Base-by-base conservation (phyloP, 2,329 filamentous ascomycete genomes). In the Apiospora sp. region DNA sequence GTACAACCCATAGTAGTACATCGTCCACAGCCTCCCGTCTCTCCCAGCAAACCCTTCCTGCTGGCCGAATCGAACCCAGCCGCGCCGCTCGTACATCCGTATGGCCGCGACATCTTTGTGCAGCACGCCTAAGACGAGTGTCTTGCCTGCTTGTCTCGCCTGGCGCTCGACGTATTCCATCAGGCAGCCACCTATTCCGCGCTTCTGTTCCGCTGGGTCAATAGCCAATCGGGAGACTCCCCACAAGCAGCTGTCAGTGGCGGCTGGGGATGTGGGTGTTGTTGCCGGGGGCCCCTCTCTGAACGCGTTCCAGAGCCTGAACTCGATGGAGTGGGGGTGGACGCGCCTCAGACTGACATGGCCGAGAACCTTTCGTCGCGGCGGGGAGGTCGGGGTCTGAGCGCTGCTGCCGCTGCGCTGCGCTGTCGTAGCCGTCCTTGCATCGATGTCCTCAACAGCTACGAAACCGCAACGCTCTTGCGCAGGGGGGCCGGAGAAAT, bases 71-170 rank as follows among this genome's bases (percentile, higher is more conserved):
- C 68, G 22, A 12, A n/a, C n/a, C 68, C 68, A 70, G 48, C 68
- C 68, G 30, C 68, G 46, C 30, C 68, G 22, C 68, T 70, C 68
- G 27, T 70, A 70, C 46, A 70, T 51, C 2, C 30, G 34, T 41
- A 70, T 70, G 10, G 68, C 68, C 46, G 34, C 48, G 30, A 41
- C 68, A 37, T 70, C 68, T 41, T 70, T 70, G 37, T 70, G 48
- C 19, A 70, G n/a, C 22, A 70, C 68, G 30, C 68, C 68, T 12
- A 70, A 51, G 30, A 70, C 68, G 30, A 70, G 48, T 27, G 34
- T 48, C 46, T 37, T 49, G 27, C 68, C 19, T 8, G 27, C 68
- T 1, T 4, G 30, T 19, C 46, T 34, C 34, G 48, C 68, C 30
- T 51, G 27, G 24, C 7, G 27, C 49, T 70, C 68, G 22, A 54